Percentiles rank a stretch among this genome's conserved stretches.
phyloP scores from a whole-genome alignment of 768 basidiomycete species.

The Leccinum boreale region DNA sequence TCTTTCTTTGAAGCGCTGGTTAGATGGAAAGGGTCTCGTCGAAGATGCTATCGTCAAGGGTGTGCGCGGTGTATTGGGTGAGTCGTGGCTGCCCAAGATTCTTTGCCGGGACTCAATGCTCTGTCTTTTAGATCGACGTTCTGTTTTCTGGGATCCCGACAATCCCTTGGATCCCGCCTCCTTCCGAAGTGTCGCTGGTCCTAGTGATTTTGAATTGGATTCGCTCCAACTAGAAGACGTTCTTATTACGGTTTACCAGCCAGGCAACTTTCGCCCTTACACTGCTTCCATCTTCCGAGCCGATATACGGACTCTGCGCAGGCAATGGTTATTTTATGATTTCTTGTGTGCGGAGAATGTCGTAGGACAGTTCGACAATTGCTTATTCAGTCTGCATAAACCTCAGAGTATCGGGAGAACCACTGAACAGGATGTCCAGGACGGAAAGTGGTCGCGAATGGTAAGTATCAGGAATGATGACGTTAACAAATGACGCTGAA shows the following conservation, averaged over 20 bases:
- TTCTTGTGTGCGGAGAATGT: conserved; percentile 87
- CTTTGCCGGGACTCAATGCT: neutral
- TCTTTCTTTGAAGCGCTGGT: conserved; percentile 85
- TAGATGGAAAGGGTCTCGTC: conserved; percentile 92
- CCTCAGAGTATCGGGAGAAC: conserved; percentile 95
- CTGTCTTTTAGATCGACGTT: conserved; percentile 67
- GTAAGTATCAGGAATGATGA: conserved; percentile 41
- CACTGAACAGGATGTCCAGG: conserved; percentile 78
- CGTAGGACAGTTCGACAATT: conserved; percentile 97
- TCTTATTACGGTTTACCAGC: conserved; percentile 92
- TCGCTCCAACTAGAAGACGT: conserved; percentile 90
- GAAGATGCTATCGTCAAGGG: conserved; percentile 91
- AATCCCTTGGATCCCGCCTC: conserved; percentile 76
- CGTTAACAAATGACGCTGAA: neutral
- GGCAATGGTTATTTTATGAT: conserved; percentile 96
- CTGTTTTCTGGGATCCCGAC: conserved; percentile 81
- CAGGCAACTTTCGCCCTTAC: conserved; percentile 87
- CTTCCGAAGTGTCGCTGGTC: conserved; percentile 69
- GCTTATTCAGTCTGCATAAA: conserved; percentile 91
- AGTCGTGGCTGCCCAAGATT: conserved; percentile 18
- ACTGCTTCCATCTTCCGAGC: conserved; percentile 93
- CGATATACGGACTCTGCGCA: conserved; percentile 77
- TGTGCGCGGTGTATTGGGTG: conserved; percentile 90
- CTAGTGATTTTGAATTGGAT: conserved; percentile 91
- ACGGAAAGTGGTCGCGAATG: conserved; percentile 87